These are phyloP conservation scores for Medicago lupulina DNA, from an alignment of 306 rosid species.

Conservation along the genomic window DNA sequence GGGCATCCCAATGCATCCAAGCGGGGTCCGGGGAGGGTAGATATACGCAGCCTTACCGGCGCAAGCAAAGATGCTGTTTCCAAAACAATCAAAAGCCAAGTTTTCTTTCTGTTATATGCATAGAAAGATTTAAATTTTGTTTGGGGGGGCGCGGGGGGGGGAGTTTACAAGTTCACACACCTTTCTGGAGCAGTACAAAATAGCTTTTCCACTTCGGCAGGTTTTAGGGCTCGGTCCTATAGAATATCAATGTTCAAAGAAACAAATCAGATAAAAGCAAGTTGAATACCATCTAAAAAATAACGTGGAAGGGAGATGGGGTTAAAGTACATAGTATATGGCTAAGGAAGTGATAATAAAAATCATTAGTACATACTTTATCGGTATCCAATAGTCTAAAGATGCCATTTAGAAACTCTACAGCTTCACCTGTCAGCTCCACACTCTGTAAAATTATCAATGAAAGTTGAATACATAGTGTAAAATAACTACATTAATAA, in stretches of 20 bases:
- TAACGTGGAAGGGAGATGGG: neutral
- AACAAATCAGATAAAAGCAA: slow-evolving; percentile 36
- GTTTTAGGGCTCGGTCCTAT: slow-evolving; percentile 84
- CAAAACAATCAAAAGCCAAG: slow-evolving; percentile 15
- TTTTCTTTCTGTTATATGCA: slow-evolving; percentile 47
- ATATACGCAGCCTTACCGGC: neutral
- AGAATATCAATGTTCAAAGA: slow-evolving; percentile 46
- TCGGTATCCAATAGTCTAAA: slow-evolving; percentile 82
- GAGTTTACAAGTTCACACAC: slow-evolving; percentile 67
- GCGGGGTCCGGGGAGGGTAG: neutral
- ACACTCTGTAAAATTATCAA: slow-evolving; percentile 67
- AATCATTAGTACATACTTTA: slow-evolving; percentile 62
- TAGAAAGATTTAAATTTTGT: neutral
- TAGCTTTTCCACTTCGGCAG: slow-evolving; percentile 75
- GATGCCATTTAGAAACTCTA: slow-evolving; percentile 82
- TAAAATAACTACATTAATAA: slow-evolving; percentile 30
- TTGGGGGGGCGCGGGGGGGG: too few relatives aligned
- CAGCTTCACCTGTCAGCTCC: slow-evolving; percentile 89
- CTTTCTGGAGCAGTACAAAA: slow-evolving; percentile 94
- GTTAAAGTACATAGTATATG: slow-evolving; percentile 26
- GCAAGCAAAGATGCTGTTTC: neutral
- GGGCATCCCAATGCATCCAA: neutral
- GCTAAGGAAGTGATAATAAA: slow-evolving; percentile 19
- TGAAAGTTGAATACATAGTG: slow-evolving; percentile 31
- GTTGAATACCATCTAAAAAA: slow-evolving; percentile 38